Base-by-base conservation (phyloP, 2,329 filamentous ascomycete genomes). In the Hymenoscyphus infarciens region DNA sequence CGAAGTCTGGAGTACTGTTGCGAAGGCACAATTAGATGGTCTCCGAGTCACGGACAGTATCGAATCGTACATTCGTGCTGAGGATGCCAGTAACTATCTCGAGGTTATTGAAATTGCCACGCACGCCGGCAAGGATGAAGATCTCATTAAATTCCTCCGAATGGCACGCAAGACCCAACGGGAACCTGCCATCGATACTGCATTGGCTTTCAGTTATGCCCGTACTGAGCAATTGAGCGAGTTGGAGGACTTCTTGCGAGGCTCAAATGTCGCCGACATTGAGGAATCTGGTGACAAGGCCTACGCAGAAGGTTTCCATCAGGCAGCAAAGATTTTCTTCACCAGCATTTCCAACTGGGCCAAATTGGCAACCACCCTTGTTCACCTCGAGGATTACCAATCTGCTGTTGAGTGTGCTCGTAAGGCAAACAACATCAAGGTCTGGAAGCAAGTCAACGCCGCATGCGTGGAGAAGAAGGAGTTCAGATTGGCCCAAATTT, bases 291-390 rank as follows among this genome's bases (percentile, higher is more conserved):
- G 95, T 81, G 95, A 99, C 83, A 97, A 97, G 82, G 94, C 95
- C 25, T 98, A 97, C 70, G 90, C 88, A 67, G 95, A 99, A 79
- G 94, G 94, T 64, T 88, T 91, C 74, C 94, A 95, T 74, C 90
- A 98, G 81, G 95, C 95, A 53, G 92, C 95, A 68, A 99, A 99
- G 86, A 98, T 99, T 74, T 99, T 98, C 84, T 99, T 88, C 81
- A 92, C 87, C 61, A 98, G 91, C 80, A 96, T 99, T 75, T 99
- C 95, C 61, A 99, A 99, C 84, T 99, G 95, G 95, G 94, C 94
- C 61, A 99, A 99, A 82, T 87, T 99, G 72, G 93, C 95, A 15
- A 98, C 95, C 11, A 99, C 95, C 11, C 85, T 98, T 64, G 95
- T 99, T n/a, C 92, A 98, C 76, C 87, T 99, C 6, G 90, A 88